Evolutionary conservation across 2,329 filamentous ascomycete genomes (phyloP).

Genomic region (Bipolaris oryzae): DNA sequence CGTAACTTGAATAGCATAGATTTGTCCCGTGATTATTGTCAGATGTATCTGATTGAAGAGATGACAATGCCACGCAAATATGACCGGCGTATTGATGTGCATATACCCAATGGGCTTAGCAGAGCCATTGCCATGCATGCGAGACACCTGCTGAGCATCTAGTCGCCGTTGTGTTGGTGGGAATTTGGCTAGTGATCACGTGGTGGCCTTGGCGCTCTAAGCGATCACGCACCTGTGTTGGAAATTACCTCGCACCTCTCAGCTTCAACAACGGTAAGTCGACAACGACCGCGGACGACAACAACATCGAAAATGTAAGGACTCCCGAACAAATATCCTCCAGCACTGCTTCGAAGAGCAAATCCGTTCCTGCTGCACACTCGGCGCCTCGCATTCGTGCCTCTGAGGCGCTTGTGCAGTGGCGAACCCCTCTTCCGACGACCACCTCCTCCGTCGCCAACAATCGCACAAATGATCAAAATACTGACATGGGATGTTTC

Average conservation of each 20-base stretch:
- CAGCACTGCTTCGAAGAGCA: slow-evolving; percentile 23
- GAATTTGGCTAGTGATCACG: slow-evolving; percentile 15
- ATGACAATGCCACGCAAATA: not conserved
- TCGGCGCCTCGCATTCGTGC: slow-evolving; percentile 31
- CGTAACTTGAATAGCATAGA: not conserved
- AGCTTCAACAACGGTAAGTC: slow-evolving; percentile 23
- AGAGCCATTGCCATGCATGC: not conserved
- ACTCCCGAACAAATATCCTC: slow-evolving; percentile 26
- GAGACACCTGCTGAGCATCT: not conserved
- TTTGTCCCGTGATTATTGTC: not conserved
- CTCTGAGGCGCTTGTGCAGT: slow-evolving; percentile 34
- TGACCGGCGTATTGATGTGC: too few relatives aligned
- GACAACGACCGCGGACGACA: slow-evolving; percentile 44
- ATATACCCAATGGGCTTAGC: not conserved
- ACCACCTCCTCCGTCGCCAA: slow-evolving; percentile 25
- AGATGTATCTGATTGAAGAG: not conserved
- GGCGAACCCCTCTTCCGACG: slow-evolving; percentile 46
- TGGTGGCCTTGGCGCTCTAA: slow-evolving; percentile 15
- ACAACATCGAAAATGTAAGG: slow-evolving; percentile 52
- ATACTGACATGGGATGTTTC: slow-evolving; percentile 40
- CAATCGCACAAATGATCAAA: slow-evolving; percentile 25
- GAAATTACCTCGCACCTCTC: slow-evolving; percentile 7
- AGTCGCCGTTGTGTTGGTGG: slow-evolving; percentile 2
- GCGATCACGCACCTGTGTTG: slow-evolving; percentile 15
- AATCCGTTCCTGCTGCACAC: slow-evolving; percentile 24